A percentile compares a stretch with the other conserved stretches of the same genome.
Conservation (phyloP, 31 red algal species). For the Endocladia muricata region DNA sequence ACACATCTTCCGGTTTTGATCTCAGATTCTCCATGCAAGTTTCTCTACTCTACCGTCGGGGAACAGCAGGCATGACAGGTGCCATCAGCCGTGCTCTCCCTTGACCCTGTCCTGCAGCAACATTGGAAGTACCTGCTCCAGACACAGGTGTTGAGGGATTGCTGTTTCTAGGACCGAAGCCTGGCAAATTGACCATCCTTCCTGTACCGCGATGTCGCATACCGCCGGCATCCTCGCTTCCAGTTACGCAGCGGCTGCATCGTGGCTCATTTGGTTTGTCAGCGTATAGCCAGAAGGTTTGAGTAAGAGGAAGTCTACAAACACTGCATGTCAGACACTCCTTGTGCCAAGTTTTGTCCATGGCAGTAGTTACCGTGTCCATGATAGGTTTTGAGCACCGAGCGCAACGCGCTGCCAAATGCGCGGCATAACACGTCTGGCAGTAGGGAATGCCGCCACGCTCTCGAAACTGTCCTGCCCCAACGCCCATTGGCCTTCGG, state of each 20-base stretch:
- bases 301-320: conserved; percentile 73
- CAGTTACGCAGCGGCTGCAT: conserved; percentile 79
- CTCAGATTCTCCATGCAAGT: no score
- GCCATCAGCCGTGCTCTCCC: conserved; percentile 28
- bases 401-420: conserved; percentile 80
- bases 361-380: conserved; percentile 78
- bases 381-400: conserved; percentile 78
- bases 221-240: conserved; percentile 36
- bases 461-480: conserved; percentile 44
- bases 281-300: conserved; percentile 80
- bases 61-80: neutral
- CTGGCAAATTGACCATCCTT: conserved; percentile 41
- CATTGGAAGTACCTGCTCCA: neutral
- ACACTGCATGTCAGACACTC: conserved; percentile 76
- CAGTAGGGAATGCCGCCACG: conserved; percentile 68
- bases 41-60: neutral
- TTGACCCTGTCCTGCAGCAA: neutral
- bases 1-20: no score
- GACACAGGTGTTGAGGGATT: neutral
- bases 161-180: conserved; percentile 17
- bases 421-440: conserved; percentile 66
- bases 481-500: conserved; percentile 33
- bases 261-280: conserved; percentile 77
- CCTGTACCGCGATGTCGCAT: neutral
- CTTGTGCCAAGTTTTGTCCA: conserved; percentile 89